These are phyloP conservation scores for Apophysomyces elegans DNA, from an alignment of 371 early-diverging fungal genomes.

Conservation along the genomic window DNA sequence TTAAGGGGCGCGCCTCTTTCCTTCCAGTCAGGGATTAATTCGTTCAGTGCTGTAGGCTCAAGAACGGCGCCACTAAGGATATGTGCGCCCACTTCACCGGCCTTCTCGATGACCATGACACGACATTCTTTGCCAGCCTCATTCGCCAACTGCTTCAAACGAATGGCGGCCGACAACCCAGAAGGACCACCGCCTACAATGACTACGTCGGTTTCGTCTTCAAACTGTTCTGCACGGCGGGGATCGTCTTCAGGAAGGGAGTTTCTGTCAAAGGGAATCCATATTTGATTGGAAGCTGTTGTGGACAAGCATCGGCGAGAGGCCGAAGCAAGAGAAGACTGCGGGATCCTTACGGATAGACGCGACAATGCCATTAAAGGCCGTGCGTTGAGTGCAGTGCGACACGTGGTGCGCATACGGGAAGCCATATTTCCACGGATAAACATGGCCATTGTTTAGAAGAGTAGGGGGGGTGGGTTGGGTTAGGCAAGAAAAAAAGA, in stretches of 20 bases:
- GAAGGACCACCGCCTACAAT: constrained; percentile 98
- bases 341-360: constrained; percentile 2
- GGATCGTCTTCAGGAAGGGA: constrained; percentile 49
- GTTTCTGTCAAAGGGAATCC: constrained; percentile 43
- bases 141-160: constrained; percentile 88
- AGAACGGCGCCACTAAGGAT: constrained; percentile 95
- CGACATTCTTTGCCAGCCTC: constrained; percentile 85
- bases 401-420: constrained; percentile 15
- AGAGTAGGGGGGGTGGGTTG: constrained; percentile 18
- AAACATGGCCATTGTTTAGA: constrained; percentile 19
- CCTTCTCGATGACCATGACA: constrained; percentile 96
- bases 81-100: constrained; percentile 94
- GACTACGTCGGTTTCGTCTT: constrained; percentile 93
- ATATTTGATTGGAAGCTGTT: constrained; percentile 31
- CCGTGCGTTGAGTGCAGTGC: constrained; percentile 3
- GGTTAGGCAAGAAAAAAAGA: neutral
- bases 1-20: constrained; percentile 93
- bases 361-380: constrained; percentile 29
- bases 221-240: constrained; percentile 60
- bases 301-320: constrained; percentile 33
- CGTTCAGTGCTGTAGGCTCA: constrained; percentile 91
- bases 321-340: constrained; percentile 11
- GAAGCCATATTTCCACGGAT: constrained; percentile 15
- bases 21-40: constrained; percentile 98
- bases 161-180: constrained; percentile 94